Conservation (phyloP, 2,329 filamentous ascomycete species). For the Alternaria novae-zelandiae region DNA sequence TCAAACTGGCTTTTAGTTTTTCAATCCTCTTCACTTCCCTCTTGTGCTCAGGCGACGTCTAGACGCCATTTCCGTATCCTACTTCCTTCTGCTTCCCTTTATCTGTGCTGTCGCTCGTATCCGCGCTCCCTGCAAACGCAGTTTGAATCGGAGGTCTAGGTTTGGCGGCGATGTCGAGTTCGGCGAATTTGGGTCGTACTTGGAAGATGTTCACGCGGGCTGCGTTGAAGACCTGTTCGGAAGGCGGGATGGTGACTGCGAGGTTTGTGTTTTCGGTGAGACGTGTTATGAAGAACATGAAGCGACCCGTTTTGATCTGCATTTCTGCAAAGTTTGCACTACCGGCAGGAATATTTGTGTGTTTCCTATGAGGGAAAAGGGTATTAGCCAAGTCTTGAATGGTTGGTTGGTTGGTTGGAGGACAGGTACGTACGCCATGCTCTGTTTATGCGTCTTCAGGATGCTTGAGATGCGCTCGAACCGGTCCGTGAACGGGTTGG, state of each 20-base stretch:
- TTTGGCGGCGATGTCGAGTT: conserved; percentile 58
- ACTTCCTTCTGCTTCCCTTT: conserved; percentile 30
- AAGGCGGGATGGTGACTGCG: conserved; percentile 87
- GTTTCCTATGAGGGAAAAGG: conserved; percentile 62
- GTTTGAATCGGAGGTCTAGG: conserved; percentile 46
- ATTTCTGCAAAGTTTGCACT: conserved; percentile 82
- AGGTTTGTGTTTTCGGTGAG: conserved; percentile 98
- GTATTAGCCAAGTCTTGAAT: not conserved
- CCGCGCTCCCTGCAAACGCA: conserved; percentile 43
- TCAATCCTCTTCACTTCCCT: not conserved
- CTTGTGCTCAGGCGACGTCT: not conserved
- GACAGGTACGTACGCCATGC: conserved; percentile 56
- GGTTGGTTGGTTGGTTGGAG: conserved; percentile 3
- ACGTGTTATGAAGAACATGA: conserved; percentile 93
- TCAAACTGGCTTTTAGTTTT: not conserved
- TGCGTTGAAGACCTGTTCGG: conserved; percentile 88
- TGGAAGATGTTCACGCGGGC: conserved; percentile 90
- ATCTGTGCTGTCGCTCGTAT: conserved; percentile 28
- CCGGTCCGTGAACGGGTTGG: conserved; percentile 89
- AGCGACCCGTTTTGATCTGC: conserved; percentile 79
- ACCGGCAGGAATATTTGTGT: conserved; percentile 80
- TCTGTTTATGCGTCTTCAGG: conserved; percentile 97
- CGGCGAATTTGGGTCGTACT: conserved; percentile 80
- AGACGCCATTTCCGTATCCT: conserved; percentile 7
- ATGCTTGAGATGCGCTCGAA: conserved; percentile 97